These are phyloP conservation scores for Betula pendula DNA, from an alignment of 306 rosid species.

Conservation along the genomic window DNA sequence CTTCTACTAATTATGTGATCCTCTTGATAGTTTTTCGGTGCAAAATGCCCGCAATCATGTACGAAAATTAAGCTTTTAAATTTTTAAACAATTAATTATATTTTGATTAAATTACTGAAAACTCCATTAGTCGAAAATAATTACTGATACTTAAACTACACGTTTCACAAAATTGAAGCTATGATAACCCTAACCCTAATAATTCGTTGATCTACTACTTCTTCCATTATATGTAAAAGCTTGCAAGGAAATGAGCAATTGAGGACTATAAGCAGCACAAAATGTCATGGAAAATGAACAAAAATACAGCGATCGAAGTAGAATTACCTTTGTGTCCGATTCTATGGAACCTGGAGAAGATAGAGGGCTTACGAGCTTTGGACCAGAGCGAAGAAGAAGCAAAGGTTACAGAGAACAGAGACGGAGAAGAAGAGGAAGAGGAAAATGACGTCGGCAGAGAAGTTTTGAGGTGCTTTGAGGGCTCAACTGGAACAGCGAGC, in stretches of 20 bases:
- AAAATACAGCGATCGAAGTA: background rate
- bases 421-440: slow-evolving; percentile 28
- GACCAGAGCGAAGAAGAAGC: slow-evolving; percentile 28
- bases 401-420: slow-evolving; percentile 19
- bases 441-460: slow-evolving; percentile 24
- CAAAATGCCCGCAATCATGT: background rate
- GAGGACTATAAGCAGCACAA: background rate
- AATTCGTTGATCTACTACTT: background rate
- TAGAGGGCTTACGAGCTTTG: slow-evolving; percentile 36
- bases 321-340: slow-evolving; percentile 35
- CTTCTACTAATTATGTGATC: background rate
- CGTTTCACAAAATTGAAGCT: no score
- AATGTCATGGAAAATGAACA: background rate
- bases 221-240: background rate
- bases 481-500: slow-evolving; percentile 37
- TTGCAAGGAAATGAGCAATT: background rate
- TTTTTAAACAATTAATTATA: no score
- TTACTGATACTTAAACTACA: no score
- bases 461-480: slow-evolving; percentile 25
- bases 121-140: no score
- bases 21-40: background rate
- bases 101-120: no score
- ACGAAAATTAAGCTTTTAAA: background rate
- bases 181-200: background rate
- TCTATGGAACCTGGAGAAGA: slow-evolving; percentile 32